Evolutionary conservation across 2,329 filamentous ascomycete genomes (phyloP), one percentile per base, ranked within the genome.

Genomic region (Penicillium sp.): DNA sequence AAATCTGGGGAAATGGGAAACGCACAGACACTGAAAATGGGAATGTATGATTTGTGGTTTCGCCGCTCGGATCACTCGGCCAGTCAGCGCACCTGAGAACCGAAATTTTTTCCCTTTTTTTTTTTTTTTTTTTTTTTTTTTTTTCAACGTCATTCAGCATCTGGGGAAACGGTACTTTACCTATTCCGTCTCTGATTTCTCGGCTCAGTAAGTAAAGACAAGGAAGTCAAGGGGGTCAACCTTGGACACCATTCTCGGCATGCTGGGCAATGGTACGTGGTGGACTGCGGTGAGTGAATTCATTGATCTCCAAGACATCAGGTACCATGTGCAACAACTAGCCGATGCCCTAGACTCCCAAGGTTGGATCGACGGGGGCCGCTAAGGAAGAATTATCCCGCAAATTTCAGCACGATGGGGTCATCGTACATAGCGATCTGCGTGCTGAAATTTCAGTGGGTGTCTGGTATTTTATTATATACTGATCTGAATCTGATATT

Each of bases 1-100:
- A 66, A 67, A 67, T 66, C 66, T 65, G 66, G 66, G 66, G 66
- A 67, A 68, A 52, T 31, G 17, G 29, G 48, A 50, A 60, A 35
- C 46, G 43, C 19, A 54, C 45, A 48, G 37, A 55, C 40, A 12
- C 29, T 4, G 29, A 31, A 31, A 31, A 23, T 8, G n/a, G 12
- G n/a, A 33, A 7, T 35, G n/a, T n/a, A n/a, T 64, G 54, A 64
- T 64, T 67, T 54, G 66, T 21, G 29, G 21, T 15, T 21, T 4
- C 25, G 35, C 64, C 62, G 54, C 29, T 65, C 64, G 65, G 65
- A 61, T 62, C 45, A 23, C 33, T 60, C 48, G 51, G 54, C 65
- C 65, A 67, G n/a, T 67, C 46, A 66, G 40, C 42, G 43, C 40
- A 48, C 29, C 23, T 33, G 29, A 35, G 19, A 12, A 2, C 6